phyloP scores from a whole-genome alignment of 805 yeast species.

The Hemisphaericaspora nanyangensis region DNA sequence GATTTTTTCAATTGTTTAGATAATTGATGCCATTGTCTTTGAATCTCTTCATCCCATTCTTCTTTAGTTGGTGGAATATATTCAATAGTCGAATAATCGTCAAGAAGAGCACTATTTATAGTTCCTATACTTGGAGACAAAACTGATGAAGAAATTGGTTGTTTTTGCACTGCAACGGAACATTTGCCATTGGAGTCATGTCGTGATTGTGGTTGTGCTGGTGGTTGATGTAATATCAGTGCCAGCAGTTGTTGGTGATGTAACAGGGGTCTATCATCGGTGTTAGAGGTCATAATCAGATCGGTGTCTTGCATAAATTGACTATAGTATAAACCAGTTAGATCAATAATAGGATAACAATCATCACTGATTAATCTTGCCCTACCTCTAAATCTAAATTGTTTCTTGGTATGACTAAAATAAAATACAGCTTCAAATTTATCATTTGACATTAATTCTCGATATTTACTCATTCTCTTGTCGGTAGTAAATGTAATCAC shows the following conservation, averaged over 20 bases:
- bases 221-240: background rate
- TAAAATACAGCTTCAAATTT: conserved; percentile 75
- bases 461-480: conserved; percentile 59
- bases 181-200: background rate
- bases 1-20: conserved; percentile 59
- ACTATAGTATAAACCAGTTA: conserved; percentile 21
- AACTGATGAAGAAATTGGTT: conserved; percentile 6
- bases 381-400: conserved; percentile 68
- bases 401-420: conserved; percentile 58
- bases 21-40: conserved; percentile 58
- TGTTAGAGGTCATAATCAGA: conserved; percentile 9
- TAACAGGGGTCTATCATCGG: conserved; percentile 12
- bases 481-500: conserved; percentile 71
- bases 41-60: conserved; percentile 68
- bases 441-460: conserved; percentile 48
- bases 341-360: conserved; percentile 29
- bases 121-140: conserved; percentile 6
- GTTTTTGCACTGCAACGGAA: conserved; percentile 1
- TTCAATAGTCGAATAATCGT: conserved; percentile 2
- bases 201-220: background rate
- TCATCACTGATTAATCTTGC: conserved; percentile 44
- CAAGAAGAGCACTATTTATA: background rate
- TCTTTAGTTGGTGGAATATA: conserved; percentile 45
- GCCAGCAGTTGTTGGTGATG: background rate
- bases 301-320: conserved; percentile 6